Percentiles rank a stretch among this genome's conserved stretches.
These are phyloP conservation scores for Rutstroemia sydowiana DNA, from an alignment of 2,329 filamentous ascomycete genomes.

Conservation along the genomic window DNA sequence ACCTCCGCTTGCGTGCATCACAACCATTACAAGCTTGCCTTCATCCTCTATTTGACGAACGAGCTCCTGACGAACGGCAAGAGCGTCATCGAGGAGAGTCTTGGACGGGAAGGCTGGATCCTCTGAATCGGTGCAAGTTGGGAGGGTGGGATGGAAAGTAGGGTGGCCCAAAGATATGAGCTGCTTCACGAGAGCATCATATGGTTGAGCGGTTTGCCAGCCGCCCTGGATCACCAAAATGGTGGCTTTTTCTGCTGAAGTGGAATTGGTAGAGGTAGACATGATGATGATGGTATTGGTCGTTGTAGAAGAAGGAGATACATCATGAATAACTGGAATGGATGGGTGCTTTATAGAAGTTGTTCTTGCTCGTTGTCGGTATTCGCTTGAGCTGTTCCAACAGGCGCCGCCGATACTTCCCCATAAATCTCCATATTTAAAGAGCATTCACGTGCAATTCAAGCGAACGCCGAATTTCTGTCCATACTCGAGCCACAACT, in stretches of 20 bases:
- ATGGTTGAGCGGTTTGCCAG: slow-evolving; percentile 6
- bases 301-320: no score
- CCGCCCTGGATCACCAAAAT: slow-evolving; percentile 4
- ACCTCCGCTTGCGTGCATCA: slow-evolving; percentile 11
- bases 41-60: background rate
- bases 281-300: no score
- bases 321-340: no score
- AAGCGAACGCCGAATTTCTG: no score
- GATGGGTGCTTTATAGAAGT: no score
- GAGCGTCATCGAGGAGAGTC: slow-evolving; percentile 8
- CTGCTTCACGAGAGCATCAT: background rate
- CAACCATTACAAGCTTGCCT: background rate
- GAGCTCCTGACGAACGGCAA: slow-evolving; percentile 5
- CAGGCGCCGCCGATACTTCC: no score
- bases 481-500: no score
- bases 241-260: background rate
- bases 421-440: no score
- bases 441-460: no score
- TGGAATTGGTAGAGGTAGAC: background rate
- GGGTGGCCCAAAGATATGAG: background rate
- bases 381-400: no score
- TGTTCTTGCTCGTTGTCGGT: no score
- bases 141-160: background rate
- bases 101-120: slow-evolving; percentile 3
- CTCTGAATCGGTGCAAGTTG: slow-evolving; percentile 1